Evolutionary conservation across 768 basidiomycete genomes (phyloP).

Genomic region (Naganishia randhawae): DNA sequence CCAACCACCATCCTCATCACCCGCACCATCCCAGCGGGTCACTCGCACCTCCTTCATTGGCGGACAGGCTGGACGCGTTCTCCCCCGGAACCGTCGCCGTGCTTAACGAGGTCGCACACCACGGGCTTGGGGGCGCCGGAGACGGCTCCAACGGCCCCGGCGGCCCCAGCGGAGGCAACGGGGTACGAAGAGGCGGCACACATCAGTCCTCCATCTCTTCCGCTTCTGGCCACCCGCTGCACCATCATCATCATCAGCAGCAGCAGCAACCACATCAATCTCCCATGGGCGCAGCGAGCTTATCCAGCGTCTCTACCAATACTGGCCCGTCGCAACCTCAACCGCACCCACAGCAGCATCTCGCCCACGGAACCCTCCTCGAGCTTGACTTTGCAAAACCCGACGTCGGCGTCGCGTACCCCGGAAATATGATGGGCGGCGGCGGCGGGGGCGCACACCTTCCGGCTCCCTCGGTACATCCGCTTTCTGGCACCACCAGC

Average conservation of each 20-base stretch:
- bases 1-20: neutral
- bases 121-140: neutral
- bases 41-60: conserved; percentile 3
- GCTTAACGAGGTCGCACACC: conserved; percentile 22
- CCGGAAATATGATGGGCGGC: neutral
- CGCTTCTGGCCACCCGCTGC: too few species aligned
- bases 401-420: neutral
- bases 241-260: neutral
- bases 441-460: neutral
- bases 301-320: conserved; percentile 10
- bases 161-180: too few species aligned
- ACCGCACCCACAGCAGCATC: neutral
- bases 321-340: neutral
- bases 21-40: neutral
- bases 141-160: neutral
- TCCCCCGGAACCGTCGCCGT: conserved; percentile 24
- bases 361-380: neutral
- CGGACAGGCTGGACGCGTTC: conserved; percentile 23
- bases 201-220: neutral
- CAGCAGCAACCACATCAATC: conserved; percentile 4
- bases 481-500: too few species aligned
- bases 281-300: conserved; percentile 8
- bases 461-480: neutral
- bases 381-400: conserved; percentile 19
- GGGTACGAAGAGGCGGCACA: neutral